Percentiles rank a stretch among this genome's conserved stretches.
phyloP scores from a whole-genome alignment of 2,329 filamentous ascomycete genomes.

The Claviceps fusiformis region DNA sequence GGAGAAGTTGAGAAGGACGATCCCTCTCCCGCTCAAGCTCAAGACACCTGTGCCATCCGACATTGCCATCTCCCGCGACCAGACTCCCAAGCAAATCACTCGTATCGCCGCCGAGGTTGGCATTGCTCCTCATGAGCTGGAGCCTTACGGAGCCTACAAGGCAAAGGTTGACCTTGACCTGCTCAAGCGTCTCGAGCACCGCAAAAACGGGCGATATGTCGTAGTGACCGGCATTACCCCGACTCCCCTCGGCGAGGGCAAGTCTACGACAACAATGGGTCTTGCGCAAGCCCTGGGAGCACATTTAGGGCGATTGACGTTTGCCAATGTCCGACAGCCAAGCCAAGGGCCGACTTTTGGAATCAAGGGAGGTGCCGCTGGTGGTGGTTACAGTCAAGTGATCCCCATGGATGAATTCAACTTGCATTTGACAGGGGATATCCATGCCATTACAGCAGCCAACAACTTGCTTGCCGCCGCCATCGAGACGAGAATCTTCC shows the following conservation, averaged over 20 bases:
- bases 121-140: conserved; percentile 76
- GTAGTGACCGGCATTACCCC: conserved; percentile 93
- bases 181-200: conserved; percentile 72
- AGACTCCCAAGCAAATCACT: conserved; percentile 85
- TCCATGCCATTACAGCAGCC: conserved; percentile 90
- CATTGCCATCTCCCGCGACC: conserved; percentile 78
- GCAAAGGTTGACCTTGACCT: conserved; percentile 82
- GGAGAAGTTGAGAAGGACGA: conserved; percentile 66
- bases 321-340: conserved; percentile 93
- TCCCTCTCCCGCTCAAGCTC: conserved; percentile 72
- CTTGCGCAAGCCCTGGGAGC: conserved; percentile 84
- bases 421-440: conserved; percentile 91
- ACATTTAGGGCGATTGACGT: conserved; percentile 74
- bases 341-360: conserved; percentile 97
- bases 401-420: conserved; percentile 99
- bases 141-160: conserved; percentile 91
- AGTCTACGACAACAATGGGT: conserved; percentile 95
- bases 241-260: conserved; percentile 91
- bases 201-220: conserved; percentile 79
- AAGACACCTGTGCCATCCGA: conserved; percentile 81
- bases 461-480: conserved; percentile 95
- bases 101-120: conserved; percentile 74
- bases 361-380: conserved; percentile 95
- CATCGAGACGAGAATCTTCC: conserved; percentile 96
- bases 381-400: conserved; percentile 96